Conservation (phyloP, 108 stramenopile genomes). For the Nitzschia sp. region DNA sequence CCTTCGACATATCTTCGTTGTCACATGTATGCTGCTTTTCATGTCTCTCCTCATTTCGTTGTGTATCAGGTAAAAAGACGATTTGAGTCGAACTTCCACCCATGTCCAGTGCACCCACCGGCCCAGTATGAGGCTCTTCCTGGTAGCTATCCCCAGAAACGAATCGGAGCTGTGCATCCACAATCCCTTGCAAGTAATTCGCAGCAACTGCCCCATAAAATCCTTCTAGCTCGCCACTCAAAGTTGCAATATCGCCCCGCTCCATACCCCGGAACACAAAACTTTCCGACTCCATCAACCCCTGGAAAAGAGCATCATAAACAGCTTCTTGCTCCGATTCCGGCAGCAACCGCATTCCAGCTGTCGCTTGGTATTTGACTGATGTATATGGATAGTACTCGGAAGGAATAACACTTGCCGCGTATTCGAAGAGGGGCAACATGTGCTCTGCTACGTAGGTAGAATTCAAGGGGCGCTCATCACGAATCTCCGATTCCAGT, state of each 20-base stretch:
- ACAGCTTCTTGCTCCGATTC: conserved; percentile 61
- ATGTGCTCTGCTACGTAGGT: conserved; percentile 66
- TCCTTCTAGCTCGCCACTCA: conserved; percentile 81
- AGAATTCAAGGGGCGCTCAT: conserved; percentile 24
- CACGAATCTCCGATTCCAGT: conserved; percentile 19
- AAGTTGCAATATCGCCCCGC: conserved; percentile 67
- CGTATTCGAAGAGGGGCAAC: conserved; percentile 80
- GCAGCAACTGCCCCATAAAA: conserved; percentile 87
- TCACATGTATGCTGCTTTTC: conserved; percentile 6
- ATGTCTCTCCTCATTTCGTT: not conserved
- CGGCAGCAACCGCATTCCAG: conserved; percentile 80
- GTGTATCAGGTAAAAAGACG: conserved; percentile 52
- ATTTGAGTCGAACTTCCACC: conserved; percentile 88
- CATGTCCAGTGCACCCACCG: conserved; percentile 87
- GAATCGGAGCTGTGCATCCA: conserved; percentile 67
- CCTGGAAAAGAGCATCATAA: conserved; percentile 78
- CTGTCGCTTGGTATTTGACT: conserved; percentile 81
- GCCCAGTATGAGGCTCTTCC: conserved; percentile 24
- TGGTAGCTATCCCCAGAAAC: conserved; percentile 34
- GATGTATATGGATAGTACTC: conserved; percentile 59
- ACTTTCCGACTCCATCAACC: conserved; percentile 46
- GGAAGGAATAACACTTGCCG: conserved; percentile 68
- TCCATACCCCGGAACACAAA: conserved; percentile 61
- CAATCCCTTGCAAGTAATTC: conserved; percentile 79
- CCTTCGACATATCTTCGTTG: conserved; percentile 2